Conservation (phyloP, 805 yeast genomes). For the Zygosaccharomyces siamensis region DNA sequence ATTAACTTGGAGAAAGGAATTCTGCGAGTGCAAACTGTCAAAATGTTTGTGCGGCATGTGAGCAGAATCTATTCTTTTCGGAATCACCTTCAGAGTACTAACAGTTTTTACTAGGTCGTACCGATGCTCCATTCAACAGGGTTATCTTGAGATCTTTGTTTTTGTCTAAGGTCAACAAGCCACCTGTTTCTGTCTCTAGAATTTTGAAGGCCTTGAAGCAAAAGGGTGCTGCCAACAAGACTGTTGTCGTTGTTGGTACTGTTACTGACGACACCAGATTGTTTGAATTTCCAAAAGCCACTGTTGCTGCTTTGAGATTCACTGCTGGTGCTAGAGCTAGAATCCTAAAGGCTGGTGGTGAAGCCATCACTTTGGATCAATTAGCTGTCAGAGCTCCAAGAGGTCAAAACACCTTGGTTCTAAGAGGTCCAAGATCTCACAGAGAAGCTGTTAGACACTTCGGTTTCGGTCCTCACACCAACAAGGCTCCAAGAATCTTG, state of each 20-base stretch:
- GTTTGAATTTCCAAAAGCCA: slow-evolving; percentile 89
- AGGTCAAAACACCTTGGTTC: slow-evolving; percentile 96
- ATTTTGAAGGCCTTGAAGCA: slow-evolving; percentile 77
- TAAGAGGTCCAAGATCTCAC: slow-evolving; percentile 98
- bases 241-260: slow-evolving; percentile 97
- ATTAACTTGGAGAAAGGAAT: slow-evolving; percentile 8
- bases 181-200: slow-evolving; percentile 96
- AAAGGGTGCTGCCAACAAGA: slow-evolving; percentile 83
- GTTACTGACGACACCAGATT: slow-evolving; percentile 97
- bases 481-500: slow-evolving; percentile 97
- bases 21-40: slow-evolving; percentile 38
- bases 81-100: slow-evolving; percentile 32
- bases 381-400: slow-evolving; percentile 99
- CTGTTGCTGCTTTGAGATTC: slow-evolving; percentile 99
- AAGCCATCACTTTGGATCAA: slow-evolving; percentile 98
- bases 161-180: slow-evolving; percentile 98
- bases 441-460: slow-evolving; percentile 99
- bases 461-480: slow-evolving; percentile 99
- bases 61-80: slow-evolving; percentile 42
- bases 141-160: slow-evolving; percentile 89
- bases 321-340: slow-evolving; percentile 98
- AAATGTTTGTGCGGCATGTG: slow-evolving; percentile 34
- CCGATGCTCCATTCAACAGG: slow-evolving; percentile 98
- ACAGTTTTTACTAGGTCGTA: slow-evolving; percentile 68
- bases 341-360: slow-evolving; percentile 98